These are phyloP conservation scores for Colletotrichum sansevieriae DNA, from an alignment of 2,329 filamentous ascomycete species.

Conservation along the genomic window DNA sequence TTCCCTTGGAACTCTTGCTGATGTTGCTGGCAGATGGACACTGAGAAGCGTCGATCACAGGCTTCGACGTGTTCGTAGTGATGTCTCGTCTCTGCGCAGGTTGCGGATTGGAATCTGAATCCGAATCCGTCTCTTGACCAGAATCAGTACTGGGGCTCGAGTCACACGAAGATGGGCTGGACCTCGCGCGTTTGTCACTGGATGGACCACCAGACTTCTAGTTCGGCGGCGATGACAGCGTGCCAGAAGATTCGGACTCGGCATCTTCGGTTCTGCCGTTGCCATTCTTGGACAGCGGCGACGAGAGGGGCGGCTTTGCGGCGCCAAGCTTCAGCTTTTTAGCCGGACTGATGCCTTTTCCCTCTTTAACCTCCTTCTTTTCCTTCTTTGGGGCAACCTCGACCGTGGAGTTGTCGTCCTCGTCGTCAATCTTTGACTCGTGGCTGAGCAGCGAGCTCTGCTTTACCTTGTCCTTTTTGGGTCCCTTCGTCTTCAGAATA, in stretches of 20 bases:
- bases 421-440: conserved; percentile 58
- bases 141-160: neutral
- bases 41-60: neutral
- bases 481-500: conserved; percentile 65
- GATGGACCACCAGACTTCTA: conserved; percentile 26
- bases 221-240: conserved; percentile 65
- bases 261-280: conserved; percentile 58
- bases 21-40: neutral
- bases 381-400: conserved; percentile 55
- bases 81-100: neutral
- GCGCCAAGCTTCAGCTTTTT: conserved; percentile 57
- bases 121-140: neutral
- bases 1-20: neutral
- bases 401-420: conserved; percentile 44
- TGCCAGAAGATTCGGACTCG: conserved; percentile 69
- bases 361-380: conserved; percentile 46
- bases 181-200: neutral
- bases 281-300: conserved; percentile 64
- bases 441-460: conserved; percentile 62
- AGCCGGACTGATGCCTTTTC: conserved; percentile 54
- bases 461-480: conserved; percentile 70
- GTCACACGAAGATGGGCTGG: neutral
- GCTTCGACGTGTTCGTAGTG: neutral
- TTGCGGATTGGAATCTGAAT: neutral
- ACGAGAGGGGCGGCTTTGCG: conserved; percentile 62